phyloP scores from a whole-genome alignment of 345 rosid genomes.

The Euclidium syriacum region DNA sequence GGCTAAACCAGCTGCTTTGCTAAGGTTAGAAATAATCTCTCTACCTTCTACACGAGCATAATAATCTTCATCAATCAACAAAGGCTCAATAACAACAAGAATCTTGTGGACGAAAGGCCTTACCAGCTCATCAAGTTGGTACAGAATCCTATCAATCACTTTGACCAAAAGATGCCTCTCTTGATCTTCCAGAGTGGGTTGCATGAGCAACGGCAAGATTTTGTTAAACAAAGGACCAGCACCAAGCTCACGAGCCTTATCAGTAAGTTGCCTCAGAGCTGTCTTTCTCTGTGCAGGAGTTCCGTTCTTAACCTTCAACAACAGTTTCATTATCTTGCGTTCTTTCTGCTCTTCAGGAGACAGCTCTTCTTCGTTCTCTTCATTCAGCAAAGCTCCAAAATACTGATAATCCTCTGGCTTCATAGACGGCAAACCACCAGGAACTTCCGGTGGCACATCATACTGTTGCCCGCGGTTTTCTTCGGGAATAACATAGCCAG shows the following conservation, averaged over 20 bases:
- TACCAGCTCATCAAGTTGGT: conserved; percentile 93
- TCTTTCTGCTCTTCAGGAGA: conserved; percentile 94
- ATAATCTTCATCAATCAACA: conserved; percentile 97
- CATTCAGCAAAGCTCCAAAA: conserved; percentile 79
- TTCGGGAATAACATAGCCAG: conserved; percentile 74
- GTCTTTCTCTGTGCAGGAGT: conserved; percentile 99
- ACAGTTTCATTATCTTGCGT: conserved; percentile 92
- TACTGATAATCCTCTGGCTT: conserved; percentile 99
- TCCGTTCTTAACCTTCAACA: conserved; percentile 96
- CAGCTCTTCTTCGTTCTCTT: conserved; percentile 90
- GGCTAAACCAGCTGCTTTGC: conserved; percentile 98
- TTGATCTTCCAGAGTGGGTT: conserved; percentile 95
- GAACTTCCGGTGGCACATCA: conserved; percentile 88
- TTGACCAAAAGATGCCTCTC: conserved; percentile 98
- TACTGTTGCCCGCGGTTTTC: conserved; percentile 95
- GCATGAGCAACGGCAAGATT: conserved; percentile 94
- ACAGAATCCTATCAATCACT: conserved; percentile 91
- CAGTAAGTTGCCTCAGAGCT: conserved; percentile 92
- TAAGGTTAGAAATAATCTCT: conserved; percentile 94
- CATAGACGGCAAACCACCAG: conserved; percentile 90
- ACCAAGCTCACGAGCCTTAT: conserved; percentile 96
- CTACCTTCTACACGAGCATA: conserved; percentile 99
- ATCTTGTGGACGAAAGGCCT: conserved; percentile 96
- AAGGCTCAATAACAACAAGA: conserved; percentile 97
- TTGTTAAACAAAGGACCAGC: conserved; percentile 92